phyloP scores from a whole-genome alignment of 2,329 filamentous ascomycete species.

The Diaporthe ampelina region DNA sequence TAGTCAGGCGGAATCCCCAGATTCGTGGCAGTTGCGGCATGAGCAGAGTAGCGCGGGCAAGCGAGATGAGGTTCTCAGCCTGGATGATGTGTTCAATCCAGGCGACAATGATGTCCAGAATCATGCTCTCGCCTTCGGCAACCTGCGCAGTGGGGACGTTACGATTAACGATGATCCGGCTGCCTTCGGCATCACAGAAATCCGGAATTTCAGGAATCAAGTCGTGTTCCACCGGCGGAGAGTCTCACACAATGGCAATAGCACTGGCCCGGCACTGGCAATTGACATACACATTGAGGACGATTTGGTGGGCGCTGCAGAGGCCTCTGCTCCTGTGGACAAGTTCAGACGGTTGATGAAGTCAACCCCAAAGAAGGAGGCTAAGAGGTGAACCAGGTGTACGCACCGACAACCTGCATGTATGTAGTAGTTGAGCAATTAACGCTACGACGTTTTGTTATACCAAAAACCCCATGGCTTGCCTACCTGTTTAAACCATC shows the following conservation, averaged over 20 bases:
- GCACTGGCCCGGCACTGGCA: background rate
- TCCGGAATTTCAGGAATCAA: background rate
- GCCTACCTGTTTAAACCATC: no score
- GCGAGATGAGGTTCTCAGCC: background rate
- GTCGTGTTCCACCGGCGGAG: background rate
- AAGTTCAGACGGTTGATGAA: conserved; percentile 33
- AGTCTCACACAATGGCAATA: background rate
- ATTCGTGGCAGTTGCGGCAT: background rate
- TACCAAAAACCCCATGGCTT: no score
- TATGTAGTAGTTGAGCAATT: no score
- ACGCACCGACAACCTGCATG: no score
- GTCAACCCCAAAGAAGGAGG: conserved; percentile 1
- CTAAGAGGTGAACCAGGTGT: background rate
- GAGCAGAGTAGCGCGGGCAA: background rate
- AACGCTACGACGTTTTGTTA: no score
- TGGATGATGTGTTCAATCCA: background rate
- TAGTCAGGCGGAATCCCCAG: background rate
- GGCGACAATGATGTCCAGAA: background rate
- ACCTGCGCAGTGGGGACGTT: background rate
- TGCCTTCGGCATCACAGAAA: conserved; percentile 11
- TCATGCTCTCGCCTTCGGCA: background rate
- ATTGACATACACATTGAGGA: conserved; percentile 31
- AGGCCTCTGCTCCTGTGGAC: conserved; percentile 9
- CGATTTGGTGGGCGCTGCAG: conserved; percentile 26
- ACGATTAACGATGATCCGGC: background rate